Conservation (phyloP, 768 basidiomycete genomes). For the Krasilnikovozyma curviuscula region DNA sequence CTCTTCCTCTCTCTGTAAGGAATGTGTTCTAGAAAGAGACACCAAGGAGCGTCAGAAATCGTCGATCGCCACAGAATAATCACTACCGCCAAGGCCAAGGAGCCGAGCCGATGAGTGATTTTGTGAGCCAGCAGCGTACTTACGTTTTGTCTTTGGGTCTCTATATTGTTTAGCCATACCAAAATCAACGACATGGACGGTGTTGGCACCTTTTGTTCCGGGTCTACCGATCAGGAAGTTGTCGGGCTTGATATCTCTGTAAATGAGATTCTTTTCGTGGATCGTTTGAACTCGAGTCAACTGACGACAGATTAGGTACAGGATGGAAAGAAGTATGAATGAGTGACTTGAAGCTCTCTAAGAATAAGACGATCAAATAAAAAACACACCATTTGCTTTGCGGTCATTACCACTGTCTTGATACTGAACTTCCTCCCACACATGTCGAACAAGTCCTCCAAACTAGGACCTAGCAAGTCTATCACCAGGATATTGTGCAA, state of each 20-base stretch:
- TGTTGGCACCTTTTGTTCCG: conserved; percentile 70
- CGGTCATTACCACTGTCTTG: conserved; percentile 98
- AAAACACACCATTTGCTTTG: conserved; percentile 78
- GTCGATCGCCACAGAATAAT: not conserved
- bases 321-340: not conserved
- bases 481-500: conserved; percentile 97
- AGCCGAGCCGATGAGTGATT: not conserved
- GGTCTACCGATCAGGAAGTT: conserved; percentile 95
- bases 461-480: conserved; percentile 83
- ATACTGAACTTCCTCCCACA: conserved; percentile 91
- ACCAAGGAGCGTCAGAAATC: not conserved
- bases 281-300: conserved; percentile 89
- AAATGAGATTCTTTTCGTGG: conserved; percentile 98
- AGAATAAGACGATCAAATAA: not conserved
- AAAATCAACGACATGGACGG: conserved; percentile 71
- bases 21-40: conserved; percentile 46
- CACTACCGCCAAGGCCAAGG: not conserved
- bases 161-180: conserved; percentile 99
- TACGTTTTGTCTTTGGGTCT: conserved; percentile 63
- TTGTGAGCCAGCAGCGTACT: not conserved
- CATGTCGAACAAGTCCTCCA: conserved; percentile 98
- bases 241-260: conserved; percentile 98
- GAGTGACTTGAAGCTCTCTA: no score
- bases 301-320: conserved; percentile 30
- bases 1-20: conserved; percentile 97